Evolutionary conservation across 192 early-diverging fungal species (phyloP), one percentile per base, ranked within the genome.

Genomic region (Dissophora globulifera): DNA sequence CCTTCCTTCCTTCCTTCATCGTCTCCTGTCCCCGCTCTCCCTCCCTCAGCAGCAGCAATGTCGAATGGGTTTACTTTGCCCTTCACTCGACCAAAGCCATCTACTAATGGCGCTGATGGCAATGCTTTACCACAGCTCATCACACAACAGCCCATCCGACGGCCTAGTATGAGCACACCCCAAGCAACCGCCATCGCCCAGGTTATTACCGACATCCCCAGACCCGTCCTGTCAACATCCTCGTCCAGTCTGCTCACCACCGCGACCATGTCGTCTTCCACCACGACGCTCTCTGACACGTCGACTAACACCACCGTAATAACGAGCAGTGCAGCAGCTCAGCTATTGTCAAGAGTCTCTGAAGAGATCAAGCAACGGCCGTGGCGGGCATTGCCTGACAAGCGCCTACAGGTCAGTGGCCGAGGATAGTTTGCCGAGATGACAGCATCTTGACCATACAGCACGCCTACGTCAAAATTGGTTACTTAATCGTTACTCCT

Each of bases 311-410:
- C 56, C 0, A 50, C 31, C 3, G 1, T 43, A 10, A 35, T 50
- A 16, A 29, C 19, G 13, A 48, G 40, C 19, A 76, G 63, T 29
- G 50, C 72, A 13, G 72, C 72, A n/a, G 49, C 62, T 10, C 62
- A 55, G 38, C 11, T 76, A 7, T 52, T 76, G 17, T 46, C 63
- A 4, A 76, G 58, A 33, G 58, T 76, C 0, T 76, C 72, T 0
- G 63, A 76, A 30, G 72, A 76, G 51, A 59, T 76, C 35, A 76
- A 62, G 31, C 72, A 76, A 25, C 40, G 72, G 13, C 72, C 64
- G 15, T 76, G 72, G 72, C 38, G 72, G 40, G 63, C 72, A n/a
- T 61, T 76, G 27, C 72, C 72, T 3, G 72, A 76, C 20, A 76
- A 56, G 31, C 58, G 72, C 33, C 45, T 76, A 2, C 72, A 76